These are phyloP conservation scores for Ophiostoma sp. DNA, from an alignment of 2,329 filamentous ascomycete genomes.

Conservation along the genomic window DNA sequence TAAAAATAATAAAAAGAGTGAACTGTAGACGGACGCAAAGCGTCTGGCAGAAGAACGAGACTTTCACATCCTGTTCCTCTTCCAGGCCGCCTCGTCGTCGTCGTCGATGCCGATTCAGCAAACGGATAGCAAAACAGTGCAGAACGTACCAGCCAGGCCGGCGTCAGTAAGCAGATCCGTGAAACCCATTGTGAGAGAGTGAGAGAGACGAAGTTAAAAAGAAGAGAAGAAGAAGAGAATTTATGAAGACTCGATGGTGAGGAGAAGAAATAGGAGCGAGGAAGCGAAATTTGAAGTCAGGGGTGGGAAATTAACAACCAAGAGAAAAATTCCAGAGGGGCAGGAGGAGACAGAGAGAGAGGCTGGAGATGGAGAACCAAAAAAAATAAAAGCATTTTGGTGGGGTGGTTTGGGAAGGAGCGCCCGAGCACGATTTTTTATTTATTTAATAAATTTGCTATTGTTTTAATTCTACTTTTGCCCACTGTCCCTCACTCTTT, in stretches of 20 bases:
- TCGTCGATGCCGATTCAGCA: slow-evolving; percentile 16
- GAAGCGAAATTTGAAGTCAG: slow-evolving; percentile 10
- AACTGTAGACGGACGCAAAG: neutral
- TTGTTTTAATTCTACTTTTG: slow-evolving; percentile 6
- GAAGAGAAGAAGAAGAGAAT: slow-evolving; percentile 14
- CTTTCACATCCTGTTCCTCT: slow-evolving; percentile 9
- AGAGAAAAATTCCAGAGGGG: slow-evolving; percentile 17
- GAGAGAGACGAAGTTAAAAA: slow-evolving; percentile 7
- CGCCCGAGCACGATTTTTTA: neutral
- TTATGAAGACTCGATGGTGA: slow-evolving; percentile 14
- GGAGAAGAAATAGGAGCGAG: slow-evolving; percentile 14
- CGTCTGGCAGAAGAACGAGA: neutral
- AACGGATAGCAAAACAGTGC: slow-evolving; percentile 18
- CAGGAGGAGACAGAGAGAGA: neutral
- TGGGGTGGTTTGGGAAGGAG: slow-evolving; percentile 12
- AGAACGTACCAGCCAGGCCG: slow-evolving; percentile 30
- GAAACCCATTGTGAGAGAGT: slow-evolving; percentile 30
- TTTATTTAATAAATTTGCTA: neutral
- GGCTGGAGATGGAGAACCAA: slow-evolving; percentile 20
- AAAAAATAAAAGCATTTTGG: slow-evolving; percentile 11
- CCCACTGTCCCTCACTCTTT: slow-evolving; percentile 1
- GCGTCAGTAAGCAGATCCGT: slow-evolving; percentile 31
- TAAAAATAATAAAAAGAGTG: neutral
- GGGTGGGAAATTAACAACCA: slow-evolving; percentile 16
- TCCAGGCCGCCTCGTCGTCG: neutral